Percentiles rank a stretch among this genome's conserved stretches.
phyloP scores from a whole-genome alignment of 73 alveolate species.

The Stentor coeruleus region DNA sequence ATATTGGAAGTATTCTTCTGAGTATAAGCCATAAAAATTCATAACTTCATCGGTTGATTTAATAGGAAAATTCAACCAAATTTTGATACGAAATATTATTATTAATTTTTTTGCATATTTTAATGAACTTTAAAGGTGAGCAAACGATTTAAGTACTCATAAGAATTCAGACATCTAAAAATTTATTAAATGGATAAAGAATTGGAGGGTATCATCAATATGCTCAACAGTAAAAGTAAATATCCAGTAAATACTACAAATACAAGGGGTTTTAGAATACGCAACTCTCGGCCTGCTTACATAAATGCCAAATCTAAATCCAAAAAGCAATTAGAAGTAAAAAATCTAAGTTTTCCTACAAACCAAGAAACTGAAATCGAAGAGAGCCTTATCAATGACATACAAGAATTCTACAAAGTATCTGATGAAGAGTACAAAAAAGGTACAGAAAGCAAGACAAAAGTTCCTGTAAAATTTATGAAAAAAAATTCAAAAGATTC shows the following conservation, averaged over 20 bases:
- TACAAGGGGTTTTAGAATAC: not conserved
- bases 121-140: too few species aligned
- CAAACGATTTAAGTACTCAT: too few species aligned
- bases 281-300: conserved; percentile 1
- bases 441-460: not conserved
- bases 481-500: not conserved
- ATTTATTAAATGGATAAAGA: conserved; percentile 6
- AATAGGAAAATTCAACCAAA: too few species aligned
- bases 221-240: not conserved
- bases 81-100: too few species aligned
- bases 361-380: not conserved
- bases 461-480: not conserved
- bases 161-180: too few species aligned
- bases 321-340: not conserved
- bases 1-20: too few species aligned
- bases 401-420: not conserved
- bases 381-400: not conserved
- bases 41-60: too few species aligned
- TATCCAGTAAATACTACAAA: not conserved
- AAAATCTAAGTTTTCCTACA: conserved; percentile 65
- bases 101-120: too few species aligned
- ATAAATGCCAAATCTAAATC: not conserved
- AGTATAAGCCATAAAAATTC: too few species aligned
- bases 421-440: conserved; percentile 5
- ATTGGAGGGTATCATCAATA: not conserved